These are phyloP conservation scores for Rhynchosporium graminicola DNA, from an alignment of 2,329 filamentous ascomycete species.

Conservation along the genomic window DNA sequence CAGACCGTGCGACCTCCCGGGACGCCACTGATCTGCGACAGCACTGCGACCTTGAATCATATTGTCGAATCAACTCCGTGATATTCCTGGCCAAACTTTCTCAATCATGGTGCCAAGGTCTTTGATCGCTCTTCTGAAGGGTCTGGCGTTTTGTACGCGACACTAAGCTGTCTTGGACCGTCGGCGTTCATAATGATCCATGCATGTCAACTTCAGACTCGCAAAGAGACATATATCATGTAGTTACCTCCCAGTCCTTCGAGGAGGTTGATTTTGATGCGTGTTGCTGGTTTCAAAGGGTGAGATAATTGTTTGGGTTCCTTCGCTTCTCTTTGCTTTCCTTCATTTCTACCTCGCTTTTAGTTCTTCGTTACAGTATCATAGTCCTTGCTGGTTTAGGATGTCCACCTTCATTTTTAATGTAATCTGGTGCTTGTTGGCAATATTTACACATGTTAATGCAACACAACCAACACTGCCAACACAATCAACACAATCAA, in stretches of 20 bases:
- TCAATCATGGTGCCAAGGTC: not conserved
- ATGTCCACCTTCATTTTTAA: not conserved
- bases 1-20: not conserved
- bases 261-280: slow-evolving; percentile 4
- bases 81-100: not conserved
- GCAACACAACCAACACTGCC: not conserved
- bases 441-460: slow-evolving; percentile 1
- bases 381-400: not conserved
- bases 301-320: not conserved
- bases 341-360: not conserved
- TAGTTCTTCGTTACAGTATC: not conserved
- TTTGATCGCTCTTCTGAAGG: slow-evolving; percentile 5
- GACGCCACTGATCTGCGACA: slow-evolving; percentile 7
- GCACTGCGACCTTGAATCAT: slow-evolving; percentile 6
- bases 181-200: not conserved
- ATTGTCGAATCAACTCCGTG: not conserved
- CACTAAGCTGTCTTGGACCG: not conserved
- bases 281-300: slow-evolving; percentile 1
- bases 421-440: slow-evolving; percentile 13
- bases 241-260: not conserved
- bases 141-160: slow-evolving; percentile 1
- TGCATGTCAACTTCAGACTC: not conserved
- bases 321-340: slow-evolving; percentile 6
- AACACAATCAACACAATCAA: too few species aligned
- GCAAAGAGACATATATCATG: not conserved